These are phyloP conservation scores for Globisporangium polare DNA, from an alignment of 352 stramenopile genomes.

Conservation along the genomic window DNA sequence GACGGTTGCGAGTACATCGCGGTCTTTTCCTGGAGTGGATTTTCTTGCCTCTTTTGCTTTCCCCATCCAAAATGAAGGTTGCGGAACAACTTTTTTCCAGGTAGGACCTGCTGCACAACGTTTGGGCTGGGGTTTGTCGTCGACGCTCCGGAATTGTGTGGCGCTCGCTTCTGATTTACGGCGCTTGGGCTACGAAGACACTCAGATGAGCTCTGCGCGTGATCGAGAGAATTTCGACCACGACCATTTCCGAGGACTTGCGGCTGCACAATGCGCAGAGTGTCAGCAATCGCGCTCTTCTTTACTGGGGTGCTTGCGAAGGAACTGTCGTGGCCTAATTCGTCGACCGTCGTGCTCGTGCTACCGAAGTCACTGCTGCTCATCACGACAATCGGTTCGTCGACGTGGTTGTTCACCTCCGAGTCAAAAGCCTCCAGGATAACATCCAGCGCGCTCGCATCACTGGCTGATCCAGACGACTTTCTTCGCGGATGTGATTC, in stretches of 20 bases:
- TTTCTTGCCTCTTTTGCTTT: neutral
- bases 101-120: slow-evolving; percentile 6
- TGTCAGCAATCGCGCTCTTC: slow-evolving; percentile 9
- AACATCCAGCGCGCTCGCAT: neutral
- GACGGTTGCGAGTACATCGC: slow-evolving; percentile 10
- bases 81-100: neutral
- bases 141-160: neutral
- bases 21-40: neutral
- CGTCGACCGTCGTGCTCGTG: neutral
- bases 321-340: neutral
- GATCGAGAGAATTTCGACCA: neutral
- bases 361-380: neutral
- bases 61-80: slow-evolving; percentile 5
- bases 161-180: neutral
- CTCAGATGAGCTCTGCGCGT: neutral
- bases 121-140: neutral
- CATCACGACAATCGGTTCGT: slow-evolving; percentile 12
- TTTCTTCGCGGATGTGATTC: neutral
- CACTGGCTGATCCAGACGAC: slow-evolving; percentile 4
- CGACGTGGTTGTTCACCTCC: slow-evolving; percentile 9
- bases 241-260: neutral
- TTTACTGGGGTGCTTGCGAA: neutral
- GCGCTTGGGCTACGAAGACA: neutral
- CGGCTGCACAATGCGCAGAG: slow-evolving; percentile 15
- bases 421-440: slow-evolving; percentile 5